These are phyloP conservation scores for Auricularia cornea DNA, from an alignment of 768 basidiomycete genomes.

Conservation along the genomic window DNA sequence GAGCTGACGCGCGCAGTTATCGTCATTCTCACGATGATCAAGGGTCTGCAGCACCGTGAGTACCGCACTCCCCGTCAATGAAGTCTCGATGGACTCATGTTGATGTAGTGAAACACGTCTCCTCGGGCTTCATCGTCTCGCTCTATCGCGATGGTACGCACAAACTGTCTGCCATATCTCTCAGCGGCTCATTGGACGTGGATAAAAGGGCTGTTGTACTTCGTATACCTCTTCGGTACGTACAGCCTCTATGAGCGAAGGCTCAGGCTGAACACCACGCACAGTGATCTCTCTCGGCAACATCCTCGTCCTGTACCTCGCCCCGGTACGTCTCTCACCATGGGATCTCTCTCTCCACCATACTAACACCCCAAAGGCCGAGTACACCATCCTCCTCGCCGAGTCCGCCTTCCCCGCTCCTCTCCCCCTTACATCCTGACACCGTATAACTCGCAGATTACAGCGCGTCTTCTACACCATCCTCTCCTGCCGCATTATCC, in stretches of 20 bases:
- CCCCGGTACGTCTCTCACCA: not conserved
- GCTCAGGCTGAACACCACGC: too few species aligned
- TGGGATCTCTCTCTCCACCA: too few species aligned
- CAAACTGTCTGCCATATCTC: too few species aligned
- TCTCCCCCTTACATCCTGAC: not conserved
- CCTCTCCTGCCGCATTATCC: conserved; percentile 2
- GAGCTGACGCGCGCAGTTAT: not conserved
- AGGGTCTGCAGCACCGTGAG: not conserved
- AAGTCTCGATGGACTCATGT: too few species aligned
- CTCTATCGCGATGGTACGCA: too few species aligned
- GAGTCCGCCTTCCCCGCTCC: too few species aligned
- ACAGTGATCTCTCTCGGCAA: not conserved
- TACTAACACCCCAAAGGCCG: too few species aligned
- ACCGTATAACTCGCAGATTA: not conserved
- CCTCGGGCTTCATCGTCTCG: too few species aligned
- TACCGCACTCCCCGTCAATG: not conserved
- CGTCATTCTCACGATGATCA: not conserved
- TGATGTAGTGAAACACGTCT: too few species aligned
- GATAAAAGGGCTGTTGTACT: not conserved
- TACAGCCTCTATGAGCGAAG: too few species aligned
- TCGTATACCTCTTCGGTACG: too few species aligned
- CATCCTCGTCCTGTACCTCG: not conserved
- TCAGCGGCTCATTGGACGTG: not conserved
- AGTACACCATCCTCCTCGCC: too few species aligned
- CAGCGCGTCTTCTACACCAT: not conserved